These are phyloP conservation scores for Colletotrichum liriopes DNA, from an alignment of 2,329 filamentous ascomycete genomes.

Conservation along the genomic window DNA sequence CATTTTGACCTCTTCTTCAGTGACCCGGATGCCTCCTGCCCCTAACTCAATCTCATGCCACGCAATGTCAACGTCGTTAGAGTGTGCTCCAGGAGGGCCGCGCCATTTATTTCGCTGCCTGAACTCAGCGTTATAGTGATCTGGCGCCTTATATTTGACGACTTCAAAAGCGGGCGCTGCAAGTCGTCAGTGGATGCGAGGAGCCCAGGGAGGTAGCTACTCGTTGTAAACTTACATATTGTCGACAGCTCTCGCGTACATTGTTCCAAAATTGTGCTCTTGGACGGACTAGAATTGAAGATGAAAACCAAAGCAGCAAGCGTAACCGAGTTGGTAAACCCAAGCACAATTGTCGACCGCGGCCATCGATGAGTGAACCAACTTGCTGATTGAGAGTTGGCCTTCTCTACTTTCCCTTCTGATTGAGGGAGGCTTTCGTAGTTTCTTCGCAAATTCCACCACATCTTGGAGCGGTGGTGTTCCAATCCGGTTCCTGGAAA, in stretches of 20 bases:
- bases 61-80: constrained; percentile 25
- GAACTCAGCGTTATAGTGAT: constrained; percentile 35
- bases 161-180: constrained; percentile 31
- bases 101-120: constrained; percentile 39
- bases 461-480: background rate
- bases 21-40: constrained; percentile 30
- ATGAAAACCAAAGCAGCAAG: background rate
- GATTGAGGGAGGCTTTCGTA: constrained; percentile 24
- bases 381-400: background rate
- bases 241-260: constrained; percentile 23
- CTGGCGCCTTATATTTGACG: constrained; percentile 9
- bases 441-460: background rate
- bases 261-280: accelerated
- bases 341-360: constrained; percentile 6
- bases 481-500: background rate
- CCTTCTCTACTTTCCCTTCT: background rate
- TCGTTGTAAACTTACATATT: constrained; percentile 1
- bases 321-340: constrained; percentile 11
- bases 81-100: constrained; percentile 24
- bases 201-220: accelerated
- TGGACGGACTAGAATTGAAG: background rate
- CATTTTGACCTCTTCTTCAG: constrained; percentile 17
- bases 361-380: background rate
- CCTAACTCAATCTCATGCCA: constrained; percentile 38
- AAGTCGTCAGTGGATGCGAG: too few species aligned